phyloP scores from a whole-genome alignment of 1,284 basidiomycete species.

The Mycosarcoma maydis region DNA sequence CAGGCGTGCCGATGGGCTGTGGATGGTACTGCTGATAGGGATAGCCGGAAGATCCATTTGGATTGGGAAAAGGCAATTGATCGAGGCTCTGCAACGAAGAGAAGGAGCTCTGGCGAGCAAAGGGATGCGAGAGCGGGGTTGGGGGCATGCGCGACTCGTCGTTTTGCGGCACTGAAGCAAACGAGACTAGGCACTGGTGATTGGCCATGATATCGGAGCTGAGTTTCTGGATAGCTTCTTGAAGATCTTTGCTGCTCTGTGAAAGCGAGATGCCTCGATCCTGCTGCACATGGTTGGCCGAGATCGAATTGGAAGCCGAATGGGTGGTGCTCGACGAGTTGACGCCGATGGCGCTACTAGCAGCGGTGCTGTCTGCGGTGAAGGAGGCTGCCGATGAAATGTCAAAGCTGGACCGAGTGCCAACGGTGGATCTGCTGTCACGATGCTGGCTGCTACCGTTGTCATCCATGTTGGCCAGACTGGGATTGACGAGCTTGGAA shows the following conservation, averaged over 20 bases:
- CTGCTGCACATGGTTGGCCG: slow-evolving; percentile 17
- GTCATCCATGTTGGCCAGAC: slow-evolving; percentile 29
- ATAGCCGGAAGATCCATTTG: slow-evolving; percentile 37
- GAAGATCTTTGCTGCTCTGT: slow-evolving; percentile 51
- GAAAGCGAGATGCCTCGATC: slow-evolving; percentile 42
- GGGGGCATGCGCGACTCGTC: slow-evolving; percentile 40
- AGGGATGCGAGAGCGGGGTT: slow-evolving; percentile 31
- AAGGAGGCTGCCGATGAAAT: slow-evolving; percentile 50
- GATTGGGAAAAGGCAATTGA: slow-evolving; percentile 39
- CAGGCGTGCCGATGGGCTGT: slow-evolving; percentile 43
- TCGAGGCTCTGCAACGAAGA: slow-evolving; percentile 41
- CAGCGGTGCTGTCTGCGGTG: slow-evolving; percentile 54
- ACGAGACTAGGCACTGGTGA: slow-evolving; percentile 60
- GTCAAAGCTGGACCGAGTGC: slow-evolving; percentile 57
- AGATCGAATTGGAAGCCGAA: slow-evolving; percentile 55
- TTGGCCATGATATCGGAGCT: slow-evolving; percentile 56
- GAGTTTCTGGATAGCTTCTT: slow-evolving; percentile 52
- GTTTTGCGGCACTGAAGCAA: slow-evolving; percentile 42
- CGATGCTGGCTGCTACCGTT: slow-evolving; percentile 29
- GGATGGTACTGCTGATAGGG: slow-evolving; percentile 53
- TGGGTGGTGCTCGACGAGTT: slow-evolving; percentile 46
- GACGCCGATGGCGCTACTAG: slow-evolving; percentile 48
- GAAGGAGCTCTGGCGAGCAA: slow-evolving; percentile 48
- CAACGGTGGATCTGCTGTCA: slow-evolving; percentile 58
- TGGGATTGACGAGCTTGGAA: slow-evolving; percentile 18